phyloP scores from a whole-genome alignment of 352 stramenopile genomes.

The Phytophthora tubulina region DNA sequence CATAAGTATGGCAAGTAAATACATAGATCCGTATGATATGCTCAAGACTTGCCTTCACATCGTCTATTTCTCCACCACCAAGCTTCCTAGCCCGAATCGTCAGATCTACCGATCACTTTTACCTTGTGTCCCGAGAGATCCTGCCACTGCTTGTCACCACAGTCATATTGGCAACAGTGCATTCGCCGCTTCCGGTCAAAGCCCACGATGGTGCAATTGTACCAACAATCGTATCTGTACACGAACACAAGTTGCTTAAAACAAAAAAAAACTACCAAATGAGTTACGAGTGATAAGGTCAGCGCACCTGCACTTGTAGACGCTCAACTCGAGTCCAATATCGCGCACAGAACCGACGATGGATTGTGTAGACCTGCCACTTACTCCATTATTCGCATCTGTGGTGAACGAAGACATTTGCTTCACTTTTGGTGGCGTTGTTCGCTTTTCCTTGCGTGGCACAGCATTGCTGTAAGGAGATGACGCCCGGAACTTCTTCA shows the following conservation, averaged over 20 bases:
- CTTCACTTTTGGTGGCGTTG: slow-evolving; percentile 17
- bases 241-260: neutral
- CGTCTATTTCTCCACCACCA: neutral
- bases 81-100: slow-evolving; percentile 21
- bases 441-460: slow-evolving; percentile 36
- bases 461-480: slow-evolving; percentile 65
- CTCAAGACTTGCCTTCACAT: slow-evolving; percentile 17
- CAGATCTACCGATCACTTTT: slow-evolving; percentile 50
- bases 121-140: slow-evolving; percentile 61
- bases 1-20: slow-evolving; percentile 91
- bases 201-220: slow-evolving; percentile 79
- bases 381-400: slow-evolving; percentile 8
- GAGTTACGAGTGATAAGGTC: neutral
- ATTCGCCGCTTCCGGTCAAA: slow-evolving; percentile 76
- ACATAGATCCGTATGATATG: slow-evolving; percentile 42
- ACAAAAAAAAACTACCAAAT: neutral
- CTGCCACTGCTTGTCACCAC: slow-evolving; percentile 87
- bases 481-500: slow-evolving; percentile 67
- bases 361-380: slow-evolving; percentile 3
- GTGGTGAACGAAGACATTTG: slow-evolving; percentile 10
- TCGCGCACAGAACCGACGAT: slow-evolving; percentile 65
- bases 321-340: slow-evolving; percentile 67
- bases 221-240: slow-evolving; percentile 83
- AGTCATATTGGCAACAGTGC: slow-evolving; percentile 86
- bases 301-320: slow-evolving; percentile 74